Conservation (phyloP, 345 rosid species). For the Gossypium mustelinum region DNA sequence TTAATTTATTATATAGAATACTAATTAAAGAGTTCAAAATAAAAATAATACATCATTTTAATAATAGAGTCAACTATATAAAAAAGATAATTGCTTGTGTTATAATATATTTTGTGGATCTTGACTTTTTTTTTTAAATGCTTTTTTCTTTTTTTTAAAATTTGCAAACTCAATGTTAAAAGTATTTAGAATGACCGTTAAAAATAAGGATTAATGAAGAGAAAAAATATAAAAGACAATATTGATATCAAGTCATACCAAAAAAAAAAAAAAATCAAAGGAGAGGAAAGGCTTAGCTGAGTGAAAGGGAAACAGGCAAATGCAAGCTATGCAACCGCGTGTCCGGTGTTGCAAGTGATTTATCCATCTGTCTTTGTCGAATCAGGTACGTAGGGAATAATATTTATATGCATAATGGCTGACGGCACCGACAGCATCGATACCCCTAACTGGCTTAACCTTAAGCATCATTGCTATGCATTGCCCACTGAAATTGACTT, state of each 20-base stretch:
- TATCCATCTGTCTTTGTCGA: background rate
- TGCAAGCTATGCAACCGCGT: conserved; percentile 1
- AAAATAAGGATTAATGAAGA: too few species aligned
- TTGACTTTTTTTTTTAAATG: background rate
- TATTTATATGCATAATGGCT: background rate
- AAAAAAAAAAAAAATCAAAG: background rate
- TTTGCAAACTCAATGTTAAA: too few species aligned
- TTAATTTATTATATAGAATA: background rate
- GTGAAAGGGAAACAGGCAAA: background rate
- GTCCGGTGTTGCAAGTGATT: background rate
- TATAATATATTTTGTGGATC: background rate
- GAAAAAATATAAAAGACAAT: too few species aligned
- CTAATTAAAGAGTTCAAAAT: background rate
- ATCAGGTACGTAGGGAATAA: background rate
- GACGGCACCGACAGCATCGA: background rate
- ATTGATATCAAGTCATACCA: too few species aligned
- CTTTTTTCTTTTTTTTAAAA: too few species aligned
- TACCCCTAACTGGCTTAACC: background rate
- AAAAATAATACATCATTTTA: background rate
- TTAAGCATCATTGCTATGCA: background rate
- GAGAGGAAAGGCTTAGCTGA: too few species aligned
- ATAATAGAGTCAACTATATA: background rate
- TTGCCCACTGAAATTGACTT: too few species aligned
- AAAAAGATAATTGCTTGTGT: background rate
- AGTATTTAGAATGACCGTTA: too few species aligned